A percentile compares a stretch with the other conserved stretches of the same genome.
Conservation (phyloP, 495 filamentous ascomycete species). For the Aspergillus diversus region DNA sequence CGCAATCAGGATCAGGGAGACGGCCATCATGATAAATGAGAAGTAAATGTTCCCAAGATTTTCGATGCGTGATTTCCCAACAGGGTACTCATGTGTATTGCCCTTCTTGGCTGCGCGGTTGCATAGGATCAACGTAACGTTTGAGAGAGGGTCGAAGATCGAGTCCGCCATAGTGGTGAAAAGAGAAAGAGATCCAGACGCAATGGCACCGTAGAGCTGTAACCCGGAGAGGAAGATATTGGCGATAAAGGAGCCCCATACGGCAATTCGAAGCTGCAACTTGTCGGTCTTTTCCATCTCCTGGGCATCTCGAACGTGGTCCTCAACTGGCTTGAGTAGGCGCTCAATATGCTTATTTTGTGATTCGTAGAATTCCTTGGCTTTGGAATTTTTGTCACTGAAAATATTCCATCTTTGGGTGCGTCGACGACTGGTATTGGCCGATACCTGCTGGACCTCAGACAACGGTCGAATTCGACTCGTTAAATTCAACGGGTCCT, state of each 20-base stretch:
- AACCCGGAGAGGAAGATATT: constrained; percentile 78
- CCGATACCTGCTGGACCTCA: too few species aligned
- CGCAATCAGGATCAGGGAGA: constrained; percentile 89
- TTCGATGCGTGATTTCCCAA: constrained; percentile 92
- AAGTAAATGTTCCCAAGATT: constrained; percentile 96
- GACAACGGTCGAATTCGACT: too few species aligned
- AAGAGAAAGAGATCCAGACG: constrained; percentile 85
- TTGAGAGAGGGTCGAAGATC: constrained; percentile 92
- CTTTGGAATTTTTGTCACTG: too few species aligned
- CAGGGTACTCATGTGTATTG: constrained; percentile 84
- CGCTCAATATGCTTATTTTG: constrained; percentile 95
- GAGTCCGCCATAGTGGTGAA: constrained; percentile 99
- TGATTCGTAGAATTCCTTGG: constrained; percentile 77
- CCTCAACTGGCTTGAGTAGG: constrained; percentile 89
- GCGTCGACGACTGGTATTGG: too few species aligned
- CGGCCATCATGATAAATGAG: constrained; percentile 93
- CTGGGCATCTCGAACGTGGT: constrained; percentile 81
- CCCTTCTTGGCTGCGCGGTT: constrained; percentile 87
- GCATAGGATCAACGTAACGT: constrained; percentile 83
- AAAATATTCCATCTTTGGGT: too few species aligned
- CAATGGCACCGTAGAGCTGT: constrained; percentile 86
- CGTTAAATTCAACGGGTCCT: too few species aligned
- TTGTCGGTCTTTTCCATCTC: constrained; percentile 74
- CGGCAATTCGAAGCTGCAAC: constrained; percentile 86
- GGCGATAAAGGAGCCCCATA: constrained; percentile 82